Conservation (phyloP, 495 filamentous ascomycete genomes). For the Penicillium simplicissimum region DNA sequence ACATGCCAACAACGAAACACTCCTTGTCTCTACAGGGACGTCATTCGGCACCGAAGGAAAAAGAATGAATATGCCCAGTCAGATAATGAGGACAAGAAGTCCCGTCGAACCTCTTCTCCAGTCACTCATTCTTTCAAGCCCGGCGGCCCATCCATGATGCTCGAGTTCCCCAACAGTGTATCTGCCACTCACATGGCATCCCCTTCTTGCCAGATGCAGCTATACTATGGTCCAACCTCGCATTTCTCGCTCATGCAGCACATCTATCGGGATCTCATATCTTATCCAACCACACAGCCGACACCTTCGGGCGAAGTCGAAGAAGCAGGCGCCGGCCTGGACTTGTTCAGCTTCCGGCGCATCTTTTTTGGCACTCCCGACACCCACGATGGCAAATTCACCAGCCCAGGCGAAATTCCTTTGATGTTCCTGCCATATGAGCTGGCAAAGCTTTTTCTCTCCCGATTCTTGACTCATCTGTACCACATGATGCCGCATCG, state of each 20-base stretch:
- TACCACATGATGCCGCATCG: conserved; percentile 39
- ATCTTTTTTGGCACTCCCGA: conserved; percentile 49
- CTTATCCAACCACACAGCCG: conserved; percentile 27
- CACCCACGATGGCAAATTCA: conserved; percentile 27
- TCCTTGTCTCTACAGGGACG: conserved; percentile 41
- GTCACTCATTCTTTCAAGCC: conserved; percentile 17
- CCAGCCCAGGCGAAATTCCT: conserved; percentile 20
- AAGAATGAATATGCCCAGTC: conserved; percentile 28
- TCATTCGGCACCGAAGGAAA: conserved; percentile 43
- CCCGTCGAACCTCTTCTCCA: conserved; percentile 20
- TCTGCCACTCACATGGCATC: conserved; percentile 49
- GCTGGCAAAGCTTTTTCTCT: conserved; percentile 36
- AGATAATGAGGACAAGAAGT: conserved; percentile 9
- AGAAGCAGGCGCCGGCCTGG: conserved; percentile 46
- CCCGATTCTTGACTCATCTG: conserved; percentile 35
- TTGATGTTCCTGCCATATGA: conserved; percentile 42
- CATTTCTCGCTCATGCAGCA: conserved; percentile 50
- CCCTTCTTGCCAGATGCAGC: conserved; percentile 44
- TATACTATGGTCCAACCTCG: conserved; percentile 50
- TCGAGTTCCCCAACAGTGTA: conserved; percentile 42
- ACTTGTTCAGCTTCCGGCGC: conserved; percentile 46
- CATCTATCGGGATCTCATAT: conserved; percentile 42
- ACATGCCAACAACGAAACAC: conserved; percentile 40
- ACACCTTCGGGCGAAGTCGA: conserved; percentile 38
- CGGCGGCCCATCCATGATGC: conserved; percentile 27